Base-by-base conservation (phyloP, 495 filamentous ascomycete species). In the Daldinia caldariorum region DNA sequence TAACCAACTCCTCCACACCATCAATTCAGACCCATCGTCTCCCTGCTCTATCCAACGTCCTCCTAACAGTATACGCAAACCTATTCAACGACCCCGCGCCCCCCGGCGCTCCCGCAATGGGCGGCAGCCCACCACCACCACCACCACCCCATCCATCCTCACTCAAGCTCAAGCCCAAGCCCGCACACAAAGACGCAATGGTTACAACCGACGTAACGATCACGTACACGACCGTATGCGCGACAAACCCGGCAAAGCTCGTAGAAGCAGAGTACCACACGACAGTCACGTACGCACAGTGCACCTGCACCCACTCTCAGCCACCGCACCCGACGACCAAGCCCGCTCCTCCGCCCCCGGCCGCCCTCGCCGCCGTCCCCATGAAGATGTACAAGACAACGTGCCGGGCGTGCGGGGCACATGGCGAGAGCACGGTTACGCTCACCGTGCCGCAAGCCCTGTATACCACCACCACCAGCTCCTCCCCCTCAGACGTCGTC, bases 141-240 rank as follows among this genome's bases (percentile, higher is more conserved):
- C 41, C 12, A 45, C 9, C 18, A 47, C 43, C 37, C 6, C 34
- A 14, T 14, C 43, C 43, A 0, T 13, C 43, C 0, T 13, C 9
- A 22, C 8, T 1, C 9, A 47, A 47, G 18, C 43, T 20, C 26
- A 26, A 47, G 43, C 43, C 4, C 43, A 47, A 26, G 26, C 26
- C 26, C 9, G 34, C 34, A 5, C 34, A 35, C 5, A 47, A 26
- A 26, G 26, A 47, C 43, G 43, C 37, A 8, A 53, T 41, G 0
- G 50, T 66, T 3, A 73, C 75, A 0, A 71, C 72, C 1, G 67
- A 58, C 20, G 57, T 74, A 2, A 62, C 66, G 3, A 55, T 75
- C 13, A 72, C 77, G 0, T 79, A 74, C 47, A 77, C 71, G 0
- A 78, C 76, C 1, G 55, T 78, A 16, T 78, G 74, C 58, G 45